phyloP scores from a whole-genome alignment of 139 green algal species.

The Coelastrella sp. region DNA sequence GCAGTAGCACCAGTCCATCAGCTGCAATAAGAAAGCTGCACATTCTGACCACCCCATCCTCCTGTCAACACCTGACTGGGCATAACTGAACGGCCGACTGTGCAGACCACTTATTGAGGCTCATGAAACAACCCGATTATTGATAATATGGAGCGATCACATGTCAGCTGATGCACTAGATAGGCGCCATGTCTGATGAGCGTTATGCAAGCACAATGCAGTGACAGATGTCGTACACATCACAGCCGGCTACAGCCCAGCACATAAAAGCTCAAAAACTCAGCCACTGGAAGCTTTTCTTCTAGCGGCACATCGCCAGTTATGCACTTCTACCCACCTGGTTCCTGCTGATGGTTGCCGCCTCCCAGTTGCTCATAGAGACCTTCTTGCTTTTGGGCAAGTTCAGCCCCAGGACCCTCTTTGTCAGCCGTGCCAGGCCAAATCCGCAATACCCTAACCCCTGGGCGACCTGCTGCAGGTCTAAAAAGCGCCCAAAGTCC shows the following conservation, averaged over 20 bases:
- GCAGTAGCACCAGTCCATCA: too few relatives aligned
- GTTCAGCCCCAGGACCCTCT: constrained; percentile 55
- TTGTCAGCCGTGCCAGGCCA: constrained; percentile 55
- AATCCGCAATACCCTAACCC: constrained; percentile 53
- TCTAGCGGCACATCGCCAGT: not conserved
- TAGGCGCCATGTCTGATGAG: too few relatives aligned
- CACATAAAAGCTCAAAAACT: not conserved
- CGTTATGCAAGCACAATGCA: too few relatives aligned
- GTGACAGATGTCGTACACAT: too few relatives aligned
- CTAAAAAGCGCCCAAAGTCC: constrained; percentile 46
- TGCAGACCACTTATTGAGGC: too few relatives aligned
- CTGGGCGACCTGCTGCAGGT: constrained; percentile 47
- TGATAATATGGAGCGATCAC: too few relatives aligned
- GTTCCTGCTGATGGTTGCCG: constrained; percentile 21
- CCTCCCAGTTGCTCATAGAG: constrained; percentile 68
- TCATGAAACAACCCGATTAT: too few relatives aligned
- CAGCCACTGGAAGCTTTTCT: not conserved
- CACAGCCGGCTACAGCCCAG: not conserved
- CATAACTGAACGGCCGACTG: too few relatives aligned
- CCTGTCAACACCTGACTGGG: too few relatives aligned
- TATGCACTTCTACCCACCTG: constrained; percentile 14
- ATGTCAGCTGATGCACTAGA: too few relatives aligned
- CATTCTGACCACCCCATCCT: too few relatives aligned
- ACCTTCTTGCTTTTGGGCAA: constrained; percentile 60
- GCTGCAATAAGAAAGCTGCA: too few relatives aligned